phyloP scores from a whole-genome alignment of 23 red algal species.

The Gracilaria domingensis region DNA sequence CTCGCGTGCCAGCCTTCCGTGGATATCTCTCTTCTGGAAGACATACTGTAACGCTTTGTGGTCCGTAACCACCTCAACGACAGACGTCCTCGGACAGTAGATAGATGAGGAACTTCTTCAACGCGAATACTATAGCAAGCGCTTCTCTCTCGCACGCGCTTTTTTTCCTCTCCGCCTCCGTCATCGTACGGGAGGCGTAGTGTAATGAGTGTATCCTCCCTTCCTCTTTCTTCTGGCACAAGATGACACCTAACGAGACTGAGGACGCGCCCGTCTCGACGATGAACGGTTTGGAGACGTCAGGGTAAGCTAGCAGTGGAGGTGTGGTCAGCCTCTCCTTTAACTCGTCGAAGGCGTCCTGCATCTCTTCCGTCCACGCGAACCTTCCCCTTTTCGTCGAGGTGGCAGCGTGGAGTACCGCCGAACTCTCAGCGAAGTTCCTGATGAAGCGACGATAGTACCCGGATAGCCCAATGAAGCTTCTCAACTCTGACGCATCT shows the following conservation, averaged over 20 bases:
- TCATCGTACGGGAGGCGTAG: too few species aligned
- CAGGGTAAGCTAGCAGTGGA: conserved; percentile 22
- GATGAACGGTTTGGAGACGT: neutral
- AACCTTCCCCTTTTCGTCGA: conserved; percentile 5
- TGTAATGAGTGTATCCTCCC: conserved; percentile 9
- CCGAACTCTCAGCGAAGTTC: conserved; percentile 9
- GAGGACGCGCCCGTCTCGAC: conserved; percentile 29
- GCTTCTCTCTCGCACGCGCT: conserved; percentile 32
- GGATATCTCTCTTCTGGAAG: too few species aligned
- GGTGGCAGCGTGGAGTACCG: neutral
- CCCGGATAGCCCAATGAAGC: neutral
- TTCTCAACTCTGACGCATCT: neutral
- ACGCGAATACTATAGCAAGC: conserved; percentile 5
- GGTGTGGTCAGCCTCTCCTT: conserved; percentile 22
- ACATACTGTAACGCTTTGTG: too few species aligned
- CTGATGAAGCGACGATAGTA: too few species aligned
- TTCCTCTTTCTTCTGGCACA: conserved; percentile 26
- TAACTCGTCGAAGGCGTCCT: conserved; percentile 15
- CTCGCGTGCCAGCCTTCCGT: too few species aligned
- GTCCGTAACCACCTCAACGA: too few species aligned
- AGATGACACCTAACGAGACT: neutral
- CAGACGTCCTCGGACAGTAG: neutral
- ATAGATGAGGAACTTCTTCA: conserved; percentile 46
- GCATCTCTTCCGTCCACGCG: too few species aligned
- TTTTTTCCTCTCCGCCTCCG: too few species aligned